A percentile compares a stretch with the other conserved stretches of the same genome.
Evolutionary conservation across 140 eudicot genomes (phyloP).

Genomic region (Senecio squalidus): DNA sequence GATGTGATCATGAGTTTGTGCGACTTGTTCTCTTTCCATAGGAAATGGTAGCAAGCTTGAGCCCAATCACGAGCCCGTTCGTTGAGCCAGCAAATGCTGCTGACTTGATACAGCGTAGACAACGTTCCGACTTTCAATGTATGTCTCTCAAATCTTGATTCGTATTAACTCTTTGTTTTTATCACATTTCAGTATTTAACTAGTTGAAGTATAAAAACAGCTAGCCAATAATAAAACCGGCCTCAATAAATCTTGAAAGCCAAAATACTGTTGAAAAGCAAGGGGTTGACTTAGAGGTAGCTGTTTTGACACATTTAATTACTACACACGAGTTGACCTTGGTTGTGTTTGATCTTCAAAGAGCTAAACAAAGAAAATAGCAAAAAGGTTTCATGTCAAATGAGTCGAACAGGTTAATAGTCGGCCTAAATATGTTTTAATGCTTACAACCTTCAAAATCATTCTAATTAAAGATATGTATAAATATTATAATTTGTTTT

Average conservation of each 20-base stretch:
- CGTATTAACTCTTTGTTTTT: neutral
- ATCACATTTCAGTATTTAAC: neutral
- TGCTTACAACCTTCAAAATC: too few relatives aligned
- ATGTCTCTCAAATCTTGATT: slow-evolving; percentile 11
- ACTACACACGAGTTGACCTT: too few relatives aligned
- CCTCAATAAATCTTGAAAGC: neutral
- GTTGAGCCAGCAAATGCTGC: slow-evolving; percentile 83
- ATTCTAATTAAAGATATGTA: too few relatives aligned
- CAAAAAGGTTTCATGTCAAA: too few relatives aligned
- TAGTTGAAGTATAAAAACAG: neutral
- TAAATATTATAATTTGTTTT: too few relatives aligned
- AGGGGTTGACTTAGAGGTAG: too few relatives aligned
- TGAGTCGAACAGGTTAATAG: too few relatives aligned
- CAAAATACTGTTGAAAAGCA: too few relatives aligned
- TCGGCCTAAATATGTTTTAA: too few relatives aligned
- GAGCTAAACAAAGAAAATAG: too few relatives aligned
- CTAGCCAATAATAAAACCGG: neutral
- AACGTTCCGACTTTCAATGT: slow-evolving; percentile 83
- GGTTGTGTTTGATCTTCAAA: too few relatives aligned
- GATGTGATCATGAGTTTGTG: slow-evolving; percentile 49
- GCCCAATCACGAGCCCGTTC: slow-evolving; percentile 49
- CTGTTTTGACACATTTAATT: too few relatives aligned
- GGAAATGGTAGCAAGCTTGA: slow-evolving; percentile 62
- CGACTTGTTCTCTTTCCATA: slow-evolving; percentile 40
- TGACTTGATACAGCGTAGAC: slow-evolving; percentile 79